Evolutionary conservation across 2,329 filamentous ascomycete species (phyloP), one percentile per base, ranked within the genome.

Genomic region (Colletotrichum gloeosporioides): DNA sequence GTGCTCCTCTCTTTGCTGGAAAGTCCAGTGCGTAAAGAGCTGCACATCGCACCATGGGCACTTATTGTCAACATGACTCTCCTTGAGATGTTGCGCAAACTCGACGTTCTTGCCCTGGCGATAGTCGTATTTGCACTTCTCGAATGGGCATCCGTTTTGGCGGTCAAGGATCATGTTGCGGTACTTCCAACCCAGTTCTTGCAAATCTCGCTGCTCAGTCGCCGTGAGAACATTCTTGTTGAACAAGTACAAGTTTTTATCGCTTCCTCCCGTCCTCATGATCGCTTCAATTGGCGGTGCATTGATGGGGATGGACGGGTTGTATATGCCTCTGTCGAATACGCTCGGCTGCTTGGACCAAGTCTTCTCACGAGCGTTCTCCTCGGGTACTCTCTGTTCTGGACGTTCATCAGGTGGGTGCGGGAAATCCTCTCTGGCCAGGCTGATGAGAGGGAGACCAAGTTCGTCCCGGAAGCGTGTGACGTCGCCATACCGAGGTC

Each of bases 221-320:
- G 84, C 83, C 0, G 87, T 89, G 70, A 88, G 78, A 18, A 88
- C 80, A 2, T 81, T 83, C 29, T 84, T 82, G 18, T 82, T 83
- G 18, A 86, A 78, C 62, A 83, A 87, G 86, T 31, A 86, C 78
- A 34, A 80, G 81, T 22, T 53, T 13, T 6, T n/a, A 10, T 53
- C 44, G 22, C 79, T 78, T 2, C 81, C 81, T 1, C 82, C 80
- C 0, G 82, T 85, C 13, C 80, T 80, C 62, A 88, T 80, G 22
- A 89, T 77, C 3, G 78, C 78, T 74, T 89, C 87, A 2, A 82
- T 49, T 36, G 79, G 80, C 29, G 82, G 82, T 7, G 81, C 85
- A 39, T 85, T 80, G 66, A 84, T 80, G 3, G 86, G 84, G 49
- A 87, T 80, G 12, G 79, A 79, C 3, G 84, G 84, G 66, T 83